Percentiles rank a stretch among this genome's conserved stretches.
These are phyloP conservation scores for Phytophthora litchii DNA, from an alignment of 352 stramenopile species.

Conservation along the genomic window DNA sequence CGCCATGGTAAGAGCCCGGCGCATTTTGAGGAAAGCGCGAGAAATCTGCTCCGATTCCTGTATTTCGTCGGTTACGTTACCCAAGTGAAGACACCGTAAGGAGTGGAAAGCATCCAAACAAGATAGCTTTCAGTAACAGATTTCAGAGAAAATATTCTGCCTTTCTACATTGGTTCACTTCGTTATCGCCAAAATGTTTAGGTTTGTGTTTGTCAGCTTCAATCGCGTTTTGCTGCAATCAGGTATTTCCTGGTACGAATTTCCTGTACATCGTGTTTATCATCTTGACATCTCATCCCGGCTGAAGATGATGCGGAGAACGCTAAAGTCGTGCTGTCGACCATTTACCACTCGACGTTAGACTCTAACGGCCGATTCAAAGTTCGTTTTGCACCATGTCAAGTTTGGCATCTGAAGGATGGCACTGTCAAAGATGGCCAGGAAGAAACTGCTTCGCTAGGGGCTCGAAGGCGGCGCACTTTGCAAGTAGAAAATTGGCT, in stretches of 20 bases:
- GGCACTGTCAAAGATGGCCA: slow-evolving; percentile 3
- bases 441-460: slow-evolving; percentile 1
- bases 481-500: too few species aligned
- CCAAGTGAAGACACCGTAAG: slow-evolving; percentile 34
- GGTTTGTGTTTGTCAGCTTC: too few species aligned
- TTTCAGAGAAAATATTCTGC: too few species aligned
- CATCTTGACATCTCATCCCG: slow-evolving; percentile 17
- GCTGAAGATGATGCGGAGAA: slow-evolving; percentile 8
- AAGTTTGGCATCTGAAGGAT: slow-evolving; percentile 3
- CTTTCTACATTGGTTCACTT: too few species aligned
- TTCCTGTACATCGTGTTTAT: slow-evolving; percentile 1
- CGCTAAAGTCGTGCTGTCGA: slow-evolving; percentile 3
- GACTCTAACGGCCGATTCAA: slow-evolving; percentile 12
- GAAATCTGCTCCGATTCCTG: slow-evolving; percentile 62
- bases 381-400: slow-evolving; percentile 13
- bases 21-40: slow-evolving; percentile 33
- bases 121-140: too few species aligned
- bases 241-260: too few species aligned
- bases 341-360: slow-evolving; percentile 1
- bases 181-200: too few species aligned
- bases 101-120: too few species aligned
- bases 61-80: slow-evolving; percentile 51
- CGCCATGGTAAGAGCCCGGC: slow-evolving; percentile 7
- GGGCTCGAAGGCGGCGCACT: too few species aligned
- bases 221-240: too few species aligned